Evolutionary conservation across 1,284 basidiomycete genomes (phyloP).

Genomic region (Hypsizygus ulmarius): DNA sequence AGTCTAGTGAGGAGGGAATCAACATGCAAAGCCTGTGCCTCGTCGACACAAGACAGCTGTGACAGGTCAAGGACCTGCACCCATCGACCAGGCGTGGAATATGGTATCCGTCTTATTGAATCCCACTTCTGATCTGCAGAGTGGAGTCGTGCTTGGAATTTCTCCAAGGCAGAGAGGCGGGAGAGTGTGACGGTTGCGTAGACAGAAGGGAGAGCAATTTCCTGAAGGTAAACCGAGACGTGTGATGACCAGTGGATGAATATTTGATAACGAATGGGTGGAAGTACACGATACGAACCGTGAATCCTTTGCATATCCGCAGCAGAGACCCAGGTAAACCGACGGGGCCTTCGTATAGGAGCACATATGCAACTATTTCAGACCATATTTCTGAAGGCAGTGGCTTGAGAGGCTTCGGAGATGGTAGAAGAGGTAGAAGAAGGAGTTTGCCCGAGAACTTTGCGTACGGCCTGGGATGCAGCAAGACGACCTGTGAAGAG

Average conservation of each 20-base stretch:
- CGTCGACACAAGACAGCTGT: slow-evolving; percentile 41
- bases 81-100: slow-evolving; percentile 83
- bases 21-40: slow-evolving; percentile 46
- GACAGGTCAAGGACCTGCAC: slow-evolving; percentile 72
- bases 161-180: slow-evolving; percentile 47
- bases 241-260: background rate
- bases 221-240: slow-evolving; percentile 38
- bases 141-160: slow-evolving; percentile 54
- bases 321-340: slow-evolving; percentile 41
- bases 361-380: slow-evolving; percentile 52
- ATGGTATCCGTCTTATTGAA: slow-evolving; percentile 78
- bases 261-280: background rate
- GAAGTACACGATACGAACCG: slow-evolving; percentile 44
- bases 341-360: slow-evolving; percentile 26
- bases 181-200: slow-evolving; percentile 57
- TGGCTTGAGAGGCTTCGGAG: slow-evolving; percentile 44
- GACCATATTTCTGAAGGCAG: slow-evolving; percentile 75
- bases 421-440: slow-evolving; percentile 66
- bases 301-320: slow-evolving; percentile 68
- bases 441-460: slow-evolving; percentile 54
- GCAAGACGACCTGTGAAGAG: slow-evolving; percentile 32
- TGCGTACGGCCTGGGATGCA: slow-evolving; percentile 51
- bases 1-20: slow-evolving; percentile 62
- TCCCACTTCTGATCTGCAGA: slow-evolving; percentile 78
- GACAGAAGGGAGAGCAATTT: slow-evolving; percentile 63